Conservation (phyloP, 2,329 filamentous ascomycete species). For the Fusarium pseudonygamai region DNA sequence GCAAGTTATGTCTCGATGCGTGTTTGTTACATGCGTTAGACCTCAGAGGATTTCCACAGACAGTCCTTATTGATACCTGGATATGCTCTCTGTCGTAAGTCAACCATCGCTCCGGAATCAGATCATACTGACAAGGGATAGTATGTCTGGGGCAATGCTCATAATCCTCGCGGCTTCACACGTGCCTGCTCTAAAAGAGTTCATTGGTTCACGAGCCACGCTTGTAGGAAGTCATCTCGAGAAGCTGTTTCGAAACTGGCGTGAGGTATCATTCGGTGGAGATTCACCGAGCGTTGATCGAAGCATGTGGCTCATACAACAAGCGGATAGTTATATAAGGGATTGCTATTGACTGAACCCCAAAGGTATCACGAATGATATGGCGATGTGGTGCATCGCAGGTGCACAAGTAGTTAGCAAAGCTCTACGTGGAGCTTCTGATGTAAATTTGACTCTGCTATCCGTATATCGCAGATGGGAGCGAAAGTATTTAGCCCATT, state of each 20-base stretch:
- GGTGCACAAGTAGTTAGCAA: not conserved
- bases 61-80: conserved; percentile 63
- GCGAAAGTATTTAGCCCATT: no score
- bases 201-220: conserved; percentile 52
- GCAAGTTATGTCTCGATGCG: conserved; percentile 57
- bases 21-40: conserved; percentile 61
- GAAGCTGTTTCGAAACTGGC: conserved; percentile 54
- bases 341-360: conserved; percentile 30
- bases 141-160: conserved; percentile 61
- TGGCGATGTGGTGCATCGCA: fast-evolving
- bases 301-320: conserved; percentile 56
- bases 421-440: not conserved
- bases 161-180: conserved; percentile 57
- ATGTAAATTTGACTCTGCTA: not conserved
- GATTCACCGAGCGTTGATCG: conserved; percentile 58
- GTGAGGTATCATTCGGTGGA: conserved; percentile 49
- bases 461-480: not conserved
- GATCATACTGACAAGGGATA: conserved; percentile 13
- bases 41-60: conserved; percentile 58
- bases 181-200: conserved; percentile 48
- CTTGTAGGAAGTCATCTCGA: conserved; percentile 54
- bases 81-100: conserved; percentile 63
- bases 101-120: fast-evolving
- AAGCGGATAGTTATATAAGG: conserved; percentile 54
- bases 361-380: fast-evolving